Base-by-base conservation (phyloP, 2,329 filamentous ascomycete species). In the Paramyrothecium sp. region DNA sequence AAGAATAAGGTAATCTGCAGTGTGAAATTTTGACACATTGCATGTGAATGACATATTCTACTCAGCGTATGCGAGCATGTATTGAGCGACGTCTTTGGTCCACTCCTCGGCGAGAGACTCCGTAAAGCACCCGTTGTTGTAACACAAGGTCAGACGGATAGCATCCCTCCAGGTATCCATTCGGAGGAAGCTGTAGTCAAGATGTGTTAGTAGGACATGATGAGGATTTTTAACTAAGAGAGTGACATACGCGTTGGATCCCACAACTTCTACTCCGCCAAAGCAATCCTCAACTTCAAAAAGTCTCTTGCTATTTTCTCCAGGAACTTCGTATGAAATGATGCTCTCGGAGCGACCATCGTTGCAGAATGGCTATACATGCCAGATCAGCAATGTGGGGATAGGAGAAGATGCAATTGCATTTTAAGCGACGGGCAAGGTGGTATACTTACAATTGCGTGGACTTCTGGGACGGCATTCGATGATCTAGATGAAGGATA, bases 261-360 rank as follows among this genome's bases (percentile, higher is more conserved):
- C 49, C 7, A 51, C 30, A 2, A 51, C 49, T 19, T 51, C 49
- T 51, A 51, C 49, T 10, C 49, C 49, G 8, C 22, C 30, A 30
- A 33, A 51, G 26, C 49, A 51, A 19, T 51, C 49, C 3, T 51
- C 49, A 8, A 51, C 49, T 12, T 54, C 53, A 34, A 54, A 54
- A 22, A 54, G 44, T 30, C 47, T 54, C 20, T 44, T 54, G 53
- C 53, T 38, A 5, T 19, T 54, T 22, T 20, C 12, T 13, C 53
- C 53, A 19, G 21, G 7, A 17, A 54, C 34, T 30, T 54, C 53
- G 38, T 44, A 19, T 13, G 53, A 44, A 21, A 54, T 54, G 21
- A 54, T 54, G n/a, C 13, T 30, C 19, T 54, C 53, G 38, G 34
- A 46, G n/a, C 53, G 53, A 17, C 53, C 53, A 30, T 54, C 53